phyloP scores from a whole-genome alignment of 805 yeast species.

The Pichia rugopelliculosa region DNA sequence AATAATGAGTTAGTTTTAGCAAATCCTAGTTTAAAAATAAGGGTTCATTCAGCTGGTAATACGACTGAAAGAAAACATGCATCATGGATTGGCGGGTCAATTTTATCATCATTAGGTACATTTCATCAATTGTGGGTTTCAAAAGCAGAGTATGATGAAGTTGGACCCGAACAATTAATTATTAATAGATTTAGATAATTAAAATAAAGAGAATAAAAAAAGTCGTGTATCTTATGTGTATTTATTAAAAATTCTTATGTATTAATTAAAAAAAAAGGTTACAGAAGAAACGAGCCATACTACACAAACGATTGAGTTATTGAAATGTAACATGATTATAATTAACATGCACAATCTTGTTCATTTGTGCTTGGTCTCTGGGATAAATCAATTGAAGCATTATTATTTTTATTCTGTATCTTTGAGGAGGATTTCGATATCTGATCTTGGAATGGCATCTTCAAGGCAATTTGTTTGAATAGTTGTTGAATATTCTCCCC shows the following conservation, averaged over 20 bases:
- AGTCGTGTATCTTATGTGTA: not conserved
- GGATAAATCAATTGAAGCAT: conserved; percentile 24
- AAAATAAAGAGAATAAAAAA: not conserved
- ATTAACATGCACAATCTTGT: conserved; percentile 27
- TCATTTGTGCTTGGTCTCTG: conserved; percentile 28
- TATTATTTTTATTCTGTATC: conserved; percentile 15
- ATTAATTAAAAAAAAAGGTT: not conserved
- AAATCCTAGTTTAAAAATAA: conserved; percentile 79
- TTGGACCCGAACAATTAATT: conserved; percentile 73
- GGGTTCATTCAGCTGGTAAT: conserved; percentile 78
- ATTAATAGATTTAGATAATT: conserved; percentile 71
- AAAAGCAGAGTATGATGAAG: conserved; percentile 78
- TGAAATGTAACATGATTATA: too few relatives aligned
- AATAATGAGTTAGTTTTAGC: conserved; percentile 58
- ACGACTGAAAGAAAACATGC: conserved; percentile 70
- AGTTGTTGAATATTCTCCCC: conserved; percentile 43
- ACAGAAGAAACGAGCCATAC: not conserved
- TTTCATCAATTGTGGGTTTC: conserved; percentile 96
- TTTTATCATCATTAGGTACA: conserved; percentile 80
- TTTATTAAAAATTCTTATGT: not conserved
- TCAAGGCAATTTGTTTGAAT: conserved; percentile 44
- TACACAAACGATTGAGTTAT: too few relatives aligned
- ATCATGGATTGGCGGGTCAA: conserved; percentile 90
- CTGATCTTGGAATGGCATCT: conserved; percentile 31
- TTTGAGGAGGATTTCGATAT: not conserved